Conservation (phyloP, 2,329 filamentous ascomycete species). For the Pseudocercospora ulei region DNA sequence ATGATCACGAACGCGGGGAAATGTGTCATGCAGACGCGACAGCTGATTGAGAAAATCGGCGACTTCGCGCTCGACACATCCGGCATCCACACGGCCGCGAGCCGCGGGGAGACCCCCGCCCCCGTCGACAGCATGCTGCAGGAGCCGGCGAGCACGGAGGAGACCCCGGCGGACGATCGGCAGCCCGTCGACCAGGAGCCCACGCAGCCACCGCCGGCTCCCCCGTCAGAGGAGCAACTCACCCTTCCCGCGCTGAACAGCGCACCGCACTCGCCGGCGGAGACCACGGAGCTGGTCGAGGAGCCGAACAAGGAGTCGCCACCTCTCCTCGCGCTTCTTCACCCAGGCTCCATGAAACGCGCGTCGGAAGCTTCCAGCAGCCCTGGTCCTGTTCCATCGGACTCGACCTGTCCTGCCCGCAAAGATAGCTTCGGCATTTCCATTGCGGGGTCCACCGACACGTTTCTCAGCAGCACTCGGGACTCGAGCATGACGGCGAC, state of each 20-base stretch:
- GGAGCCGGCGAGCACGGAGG: conserved; percentile 2
- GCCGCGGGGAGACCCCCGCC: conserved; percentile 12
- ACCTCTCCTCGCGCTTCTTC: conserved; percentile 11
- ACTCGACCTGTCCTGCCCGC: conserved; percentile 28
- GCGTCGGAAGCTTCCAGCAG: conserved; percentile 17
- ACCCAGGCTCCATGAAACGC: conserved; percentile 13
- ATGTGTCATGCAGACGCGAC: conserved; percentile 76
- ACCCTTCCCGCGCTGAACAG: not conserved
- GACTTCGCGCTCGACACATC: conserved; percentile 28
- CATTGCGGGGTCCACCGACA: conserved; percentile 67
- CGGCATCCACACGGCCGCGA: not conserved
- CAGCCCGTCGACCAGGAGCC: conserved; percentile 11
- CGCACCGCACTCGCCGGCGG: conserved; percentile 8
- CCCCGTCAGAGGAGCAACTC: conserved; percentile 7
- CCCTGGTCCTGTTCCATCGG: conserved; percentile 11
- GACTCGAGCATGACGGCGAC: conserved; percentile 71
- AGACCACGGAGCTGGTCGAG: conserved; percentile 6
- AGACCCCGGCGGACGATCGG: conserved; percentile 18
- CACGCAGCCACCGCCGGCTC: conserved; percentile 10
- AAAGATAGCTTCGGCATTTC: conserved; percentile 64
- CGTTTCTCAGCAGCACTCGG: conserved; percentile 60
- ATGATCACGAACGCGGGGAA: conserved; percentile 72
- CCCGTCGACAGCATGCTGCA: conserved; percentile 13
- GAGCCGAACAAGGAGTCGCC: conserved; percentile 13
- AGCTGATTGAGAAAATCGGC: conserved; percentile 68